Evolutionary conservation across 2,329 filamentous ascomycete species (phyloP), one percentile per base, ranked within the genome.

Genomic region (Furcasterigmium furcatum): DNA sequence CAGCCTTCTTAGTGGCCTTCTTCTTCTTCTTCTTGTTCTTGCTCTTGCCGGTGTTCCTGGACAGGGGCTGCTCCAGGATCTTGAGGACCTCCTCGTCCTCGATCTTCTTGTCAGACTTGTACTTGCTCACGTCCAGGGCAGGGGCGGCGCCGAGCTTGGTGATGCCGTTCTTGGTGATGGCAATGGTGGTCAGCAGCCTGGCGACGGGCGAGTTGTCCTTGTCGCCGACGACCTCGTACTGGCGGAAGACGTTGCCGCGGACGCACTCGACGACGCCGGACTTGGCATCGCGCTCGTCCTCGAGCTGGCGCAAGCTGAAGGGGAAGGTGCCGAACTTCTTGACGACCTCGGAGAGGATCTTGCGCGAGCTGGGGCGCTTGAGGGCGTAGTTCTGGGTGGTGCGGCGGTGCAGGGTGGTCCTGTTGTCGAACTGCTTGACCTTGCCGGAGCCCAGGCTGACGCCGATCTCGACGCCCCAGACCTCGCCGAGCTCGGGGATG

Each of bases 261-360:
- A 97, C 92, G 70, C 92, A 96, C 74, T 99, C 94, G 48, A 97
- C 87, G 47, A 97, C 87, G 62, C 94, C 94, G 45, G 72, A 94
- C 87, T 87, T 97, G 88, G 90, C 94, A 55, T 91, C 85, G 63
- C 92, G 87, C 80, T 99, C 94, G 61, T 97, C 92, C 52, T 96
- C 92, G 52, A 99, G 82, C 75, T 99, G 94, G 63, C 94, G 83
- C 75, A 97, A 79, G 72, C 89, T 95, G 82, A 99, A 99, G 58
- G 94, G 94, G 80, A 99, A 99, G 52, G 83, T 90, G 55, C 92
- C 91, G 63, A 97, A 99, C 76, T 92, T 96, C 84, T 92, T 95
- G 67, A 95, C 86, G 50, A 96, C 87, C 73, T 97, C 94, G 39
- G 91, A 95, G 44, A 97, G 79, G 41, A 92, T 87, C 71, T 95